Evolutionary conservation across 129 eudicot species (phyloP), one percentile per base, ranked within the genome.

Genomic region (Flaveria brownii): DNA sequence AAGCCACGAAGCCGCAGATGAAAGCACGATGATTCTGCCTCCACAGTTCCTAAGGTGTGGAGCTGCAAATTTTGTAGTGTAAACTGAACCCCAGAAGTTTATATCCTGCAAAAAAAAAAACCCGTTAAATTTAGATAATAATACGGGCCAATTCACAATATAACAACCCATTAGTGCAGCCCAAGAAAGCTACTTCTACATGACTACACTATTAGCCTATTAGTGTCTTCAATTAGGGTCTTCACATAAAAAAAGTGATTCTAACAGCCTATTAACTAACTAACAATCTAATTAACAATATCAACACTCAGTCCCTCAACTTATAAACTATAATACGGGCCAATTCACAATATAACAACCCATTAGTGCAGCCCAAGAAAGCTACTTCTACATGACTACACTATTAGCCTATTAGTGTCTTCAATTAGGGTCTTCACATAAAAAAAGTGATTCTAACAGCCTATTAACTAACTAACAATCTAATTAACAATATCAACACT

Each of bases 21-120:
- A 86, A 17, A 87, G 60, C 25, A 42, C 90, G 2, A 88, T 78
- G 43, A 90, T 81, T 70, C 78, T 79, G 16, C 96, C 93, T 69
- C 63, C 72, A 66, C 87, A 80, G 68, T 80, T 70, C 65, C 87
- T 84, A 10, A 90, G 84, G 52, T 88, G 82, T 0, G 91, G 93
- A 66, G 79, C 80, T 15, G 91, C 96, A 64, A 73, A 86, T 28
- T 84, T 61, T 11, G 96, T 85, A 56, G 84, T 86, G 77, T 88
- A 88, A 65, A 88, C 93, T 0, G 72, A 85, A 9, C 96, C 96
- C 96, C 96, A 90, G 36, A 90, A 90, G 83, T 90, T 90, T 30
- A 76, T 75, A 54, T 90, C 93, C 96, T 90, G 85, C 2, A 57
- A 57, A 9, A 18, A 20, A 20, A 20, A 8, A 20, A 18, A 20